These are phyloP conservation scores for Malassezia pachydermatis DNA, from an alignment of 1,284 basidiomycete species.

Conservation along the genomic window DNA sequence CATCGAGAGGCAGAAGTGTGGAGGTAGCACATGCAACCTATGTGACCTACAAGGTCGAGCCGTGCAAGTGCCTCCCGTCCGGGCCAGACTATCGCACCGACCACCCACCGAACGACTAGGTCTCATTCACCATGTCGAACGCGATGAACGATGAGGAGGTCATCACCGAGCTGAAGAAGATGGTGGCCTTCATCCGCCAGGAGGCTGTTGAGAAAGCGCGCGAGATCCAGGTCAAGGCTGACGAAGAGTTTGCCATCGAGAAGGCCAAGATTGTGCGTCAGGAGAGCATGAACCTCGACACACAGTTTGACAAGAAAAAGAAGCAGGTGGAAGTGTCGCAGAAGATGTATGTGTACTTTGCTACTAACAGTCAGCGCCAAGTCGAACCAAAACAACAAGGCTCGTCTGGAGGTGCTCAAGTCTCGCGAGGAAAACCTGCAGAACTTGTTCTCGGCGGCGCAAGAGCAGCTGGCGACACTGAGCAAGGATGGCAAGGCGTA, in stretches of 20 bases:
- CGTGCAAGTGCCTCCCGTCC: slow-evolving; percentile 5
- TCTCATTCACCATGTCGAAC: slow-evolving; percentile 43
- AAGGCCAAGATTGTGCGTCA: slow-evolving; percentile 47
- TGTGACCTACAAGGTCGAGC: background rate
- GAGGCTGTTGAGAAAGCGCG: slow-evolving; percentile 47
- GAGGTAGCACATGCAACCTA: background rate
- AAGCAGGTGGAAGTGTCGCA: slow-evolving; percentile 42
- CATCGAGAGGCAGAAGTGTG: background rate
- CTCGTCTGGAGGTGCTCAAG: slow-evolving; percentile 79
- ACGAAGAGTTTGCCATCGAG: slow-evolving; percentile 48
- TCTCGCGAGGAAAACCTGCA: slow-evolving; percentile 85
- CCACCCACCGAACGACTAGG: background rate
- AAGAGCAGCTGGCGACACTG: slow-evolving; percentile 58
- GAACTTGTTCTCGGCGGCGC: slow-evolving; percentile 70
- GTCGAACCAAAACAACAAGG: slow-evolving; percentile 87
- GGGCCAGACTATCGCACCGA: slow-evolving; percentile 11
- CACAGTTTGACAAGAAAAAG: slow-evolving; percentile 43
- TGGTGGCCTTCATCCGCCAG: slow-evolving; percentile 54
- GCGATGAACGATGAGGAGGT: slow-evolving; percentile 93
- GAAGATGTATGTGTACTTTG: slow-evolving; percentile 34
- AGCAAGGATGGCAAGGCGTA: slow-evolving; percentile 59
- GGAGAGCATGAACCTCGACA: slow-evolving; percentile 42
- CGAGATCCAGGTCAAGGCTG: slow-evolving; percentile 48
- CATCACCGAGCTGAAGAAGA: slow-evolving; percentile 95
- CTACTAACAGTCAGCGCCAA: slow-evolving; percentile 59